phyloP scores from a whole-genome alignment of 257 asterid species.

The Thymus quinquecostatus region DNA sequence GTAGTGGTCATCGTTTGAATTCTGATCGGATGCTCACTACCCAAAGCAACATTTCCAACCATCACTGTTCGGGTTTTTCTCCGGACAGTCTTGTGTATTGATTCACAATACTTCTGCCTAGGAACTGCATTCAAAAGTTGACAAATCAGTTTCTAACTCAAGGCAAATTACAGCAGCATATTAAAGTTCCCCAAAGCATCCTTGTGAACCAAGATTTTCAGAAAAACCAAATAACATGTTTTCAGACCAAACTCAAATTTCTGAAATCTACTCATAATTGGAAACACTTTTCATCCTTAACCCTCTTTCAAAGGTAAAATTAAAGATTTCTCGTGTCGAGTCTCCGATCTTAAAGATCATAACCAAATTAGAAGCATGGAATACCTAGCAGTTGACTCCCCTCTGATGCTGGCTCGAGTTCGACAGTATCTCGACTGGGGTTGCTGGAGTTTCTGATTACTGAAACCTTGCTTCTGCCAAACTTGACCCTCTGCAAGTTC shows the following conservation, averaged over 20 bases:
- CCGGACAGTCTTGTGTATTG: slow-evolving; percentile 83
- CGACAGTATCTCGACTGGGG: slow-evolving; percentile 81
- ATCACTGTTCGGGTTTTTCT: slow-evolving; percentile 91
- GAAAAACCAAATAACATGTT: not conserved
- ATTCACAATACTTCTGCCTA: slow-evolving; percentile 91
- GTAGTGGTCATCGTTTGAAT: slow-evolving; percentile 98
- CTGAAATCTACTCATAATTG: not conserved
- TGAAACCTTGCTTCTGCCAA: slow-evolving; percentile 61
- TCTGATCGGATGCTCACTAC: slow-evolving; percentile 97
- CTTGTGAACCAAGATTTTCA: slow-evolving; percentile 24
- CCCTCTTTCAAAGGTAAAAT: slow-evolving; percentile 10
- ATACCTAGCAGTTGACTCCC: slow-evolving; percentile 96
- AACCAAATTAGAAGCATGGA: not conserved
- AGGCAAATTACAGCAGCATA: not conserved
- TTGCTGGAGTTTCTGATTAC: slow-evolving; percentile 66
- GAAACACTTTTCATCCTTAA: not conserved
- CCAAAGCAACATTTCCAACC: slow-evolving; percentile 97
- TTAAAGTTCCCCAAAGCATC: not conserved
- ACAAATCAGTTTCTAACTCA: slow-evolving; percentile 28
- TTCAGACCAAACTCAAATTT: slow-evolving; percentile 16
- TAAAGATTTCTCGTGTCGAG: slow-evolving; percentile 5
- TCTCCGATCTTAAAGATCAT: slow-evolving; percentile 48
- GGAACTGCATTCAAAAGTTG: slow-evolving; percentile 64
- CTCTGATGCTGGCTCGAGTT: slow-evolving; percentile 89
- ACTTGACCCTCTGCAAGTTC: slow-evolving; percentile 66